Percentiles rank a stretch among this genome's conserved stretches.
phyloP scores from a whole-genome alignment of 1,284 basidiomycete species.

The Fistulina hepatica region DNA sequence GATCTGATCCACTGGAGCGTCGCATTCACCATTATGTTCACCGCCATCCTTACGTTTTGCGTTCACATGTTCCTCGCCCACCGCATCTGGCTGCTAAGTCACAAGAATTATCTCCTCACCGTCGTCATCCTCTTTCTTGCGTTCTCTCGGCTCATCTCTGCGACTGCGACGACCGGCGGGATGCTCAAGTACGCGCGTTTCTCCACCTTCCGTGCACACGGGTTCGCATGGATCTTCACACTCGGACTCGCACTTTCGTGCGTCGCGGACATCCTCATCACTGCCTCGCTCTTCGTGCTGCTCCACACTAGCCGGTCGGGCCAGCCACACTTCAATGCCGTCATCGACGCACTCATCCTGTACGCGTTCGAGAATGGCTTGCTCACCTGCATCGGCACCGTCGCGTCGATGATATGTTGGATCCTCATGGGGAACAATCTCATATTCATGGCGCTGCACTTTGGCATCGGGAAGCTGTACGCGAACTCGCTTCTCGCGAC shows the following conservation, averaged over 20 bases:
- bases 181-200: slow-evolving; percentile 10
- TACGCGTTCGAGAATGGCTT: slow-evolving; percentile 44
- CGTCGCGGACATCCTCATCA: slow-evolving; percentile 35
- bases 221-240: slow-evolving; percentile 35
- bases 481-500: slow-evolving; percentile 12
- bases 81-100: slow-evolving; percentile 10
- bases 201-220: slow-evolving; percentile 3
- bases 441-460: slow-evolving; percentile 13
- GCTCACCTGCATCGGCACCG: slow-evolving; percentile 36
- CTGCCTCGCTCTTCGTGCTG: slow-evolving; percentile 31
- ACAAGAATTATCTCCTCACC: slow-evolving; percentile 7
- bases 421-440: slow-evolving; percentile 15
- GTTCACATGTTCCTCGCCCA: slow-evolving; percentile 10
- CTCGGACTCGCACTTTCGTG: slow-evolving; percentile 35
- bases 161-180: background rate
- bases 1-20: background rate
- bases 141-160: slow-evolving; percentile 2
- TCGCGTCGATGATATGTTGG: slow-evolving; percentile 36
- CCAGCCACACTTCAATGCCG: slow-evolving; percentile 28
- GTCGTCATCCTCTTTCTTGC: slow-evolving; percentile 5
- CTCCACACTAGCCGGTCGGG: slow-evolving; percentile 27
- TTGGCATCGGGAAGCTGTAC: slow-evolving; percentile 15
- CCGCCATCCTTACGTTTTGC: slow-evolving; percentile 5
- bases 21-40: background rate
- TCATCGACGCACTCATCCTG: slow-evolving; percentile 37